Percentiles rank a stretch among this genome's conserved stretches.
phyloP scores from a whole-genome alignment of 495 filamentous ascomycete genomes.

The Lentithecium fluviatile region DNA sequence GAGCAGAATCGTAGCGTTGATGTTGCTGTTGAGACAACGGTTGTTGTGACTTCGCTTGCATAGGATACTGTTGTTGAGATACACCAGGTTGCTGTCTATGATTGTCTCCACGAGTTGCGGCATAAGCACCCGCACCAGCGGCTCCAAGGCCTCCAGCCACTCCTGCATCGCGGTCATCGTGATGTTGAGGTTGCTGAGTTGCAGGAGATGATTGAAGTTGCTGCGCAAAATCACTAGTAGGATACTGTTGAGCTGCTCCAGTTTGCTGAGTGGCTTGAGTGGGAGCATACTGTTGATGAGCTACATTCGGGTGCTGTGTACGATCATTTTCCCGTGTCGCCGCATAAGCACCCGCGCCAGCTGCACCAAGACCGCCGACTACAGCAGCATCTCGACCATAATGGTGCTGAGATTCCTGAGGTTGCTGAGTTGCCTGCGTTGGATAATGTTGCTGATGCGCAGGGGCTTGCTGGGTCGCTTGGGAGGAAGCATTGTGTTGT shows the following conservation, averaged over 20 bases:
- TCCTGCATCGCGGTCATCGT: conserved; percentile 28
- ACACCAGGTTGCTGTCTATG: neutral
- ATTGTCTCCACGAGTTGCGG: neutral
- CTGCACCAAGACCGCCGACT: conserved; percentile 22
- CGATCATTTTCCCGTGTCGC: conserved; percentile 4
- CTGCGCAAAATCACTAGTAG: neutral
- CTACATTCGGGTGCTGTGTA: neutral
- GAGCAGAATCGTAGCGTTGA: conserved; percentile 20
- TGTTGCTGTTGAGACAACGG: conserved; percentile 9
- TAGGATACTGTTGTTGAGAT: neutral
- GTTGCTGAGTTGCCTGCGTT: neutral
- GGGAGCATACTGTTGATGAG: neutral
- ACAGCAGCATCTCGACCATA: conserved; percentile 30
- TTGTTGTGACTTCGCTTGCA: neutral
- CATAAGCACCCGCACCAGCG: conserved; percentile 19
- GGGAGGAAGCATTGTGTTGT: neutral
- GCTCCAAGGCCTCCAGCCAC: conserved; percentile 22
- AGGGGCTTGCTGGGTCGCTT: neutral
- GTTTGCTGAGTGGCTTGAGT: neutral
- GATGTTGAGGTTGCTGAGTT: conserved; percentile 16
- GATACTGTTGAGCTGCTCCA: neutral
- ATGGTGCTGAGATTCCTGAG: conserved; percentile 13
- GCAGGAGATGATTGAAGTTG: neutral
- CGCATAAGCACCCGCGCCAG: conserved; percentile 19
- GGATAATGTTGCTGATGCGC: neutral